Evolutionary conservation across 352 stramenopile species (phyloP), one percentile per base, ranked within the genome.

Genomic region (Phytophthora sansomeana): DNA sequence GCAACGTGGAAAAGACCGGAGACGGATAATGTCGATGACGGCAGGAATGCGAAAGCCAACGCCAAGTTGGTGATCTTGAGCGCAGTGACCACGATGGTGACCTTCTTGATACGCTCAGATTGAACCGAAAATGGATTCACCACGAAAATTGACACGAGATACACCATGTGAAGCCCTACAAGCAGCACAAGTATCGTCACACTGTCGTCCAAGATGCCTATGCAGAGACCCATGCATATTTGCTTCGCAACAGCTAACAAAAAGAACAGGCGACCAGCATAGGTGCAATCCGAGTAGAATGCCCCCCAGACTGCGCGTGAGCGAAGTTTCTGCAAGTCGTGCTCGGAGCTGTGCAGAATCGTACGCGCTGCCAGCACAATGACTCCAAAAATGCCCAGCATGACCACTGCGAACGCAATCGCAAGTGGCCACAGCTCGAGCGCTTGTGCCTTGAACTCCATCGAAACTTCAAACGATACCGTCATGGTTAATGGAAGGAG

Each of bases 401-500:
- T 26, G 0, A 90, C 32, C n/a, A 75, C 50, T 1, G 69, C 16
- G 28, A 87, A 56, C 5, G 78, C 66, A 1, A 87, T 38, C 6
- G 69, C 3, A 2, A 80, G 46, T 11, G 54, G 53, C 19, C 59
- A 63, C 0, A 58, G 35, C 6, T 60, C 52, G 9, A 75, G 35
- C 19, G 60, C 24, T 0, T 63, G 32, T 0, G 71, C 39, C 38
- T 81, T 67, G 14, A 81, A 63, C 58, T 88, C 77, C 81, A 90
- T 92, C 21, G 58, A 75, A 14, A 86, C 81, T 32, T 88, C 83
- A 49, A 83, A 89, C 32, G 75, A 72, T 2, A 69, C 67, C 6
- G 81, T 64, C 52, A 88, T 67, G 17, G 60, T 78, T 19, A 90
- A 55, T 4, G 83, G 81, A 10, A 87, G 81, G 3, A 89, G 36